Base-by-base conservation (phyloP, 148 eudicot species). In the Rhododendron henanense region DNA sequence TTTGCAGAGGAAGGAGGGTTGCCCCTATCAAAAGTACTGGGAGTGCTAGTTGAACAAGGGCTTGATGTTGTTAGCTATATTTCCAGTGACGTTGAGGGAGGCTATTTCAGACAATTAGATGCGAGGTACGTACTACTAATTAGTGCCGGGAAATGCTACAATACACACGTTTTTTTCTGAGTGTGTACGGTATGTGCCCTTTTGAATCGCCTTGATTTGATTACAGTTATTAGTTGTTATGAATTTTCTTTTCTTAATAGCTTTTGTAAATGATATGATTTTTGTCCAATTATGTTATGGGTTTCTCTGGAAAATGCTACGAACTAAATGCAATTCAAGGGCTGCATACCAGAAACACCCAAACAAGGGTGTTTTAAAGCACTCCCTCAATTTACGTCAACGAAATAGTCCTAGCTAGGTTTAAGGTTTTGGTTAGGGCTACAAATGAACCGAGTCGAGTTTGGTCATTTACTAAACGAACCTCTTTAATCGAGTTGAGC, bases 61-160 rank as follows among this genome's bases (percentile, higher is more conserved):
- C 71, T 90, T 10, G 41, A 61, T 57, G 81, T 88, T 48, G 31
- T 81, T 15, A 87, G 74, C 76, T 88, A 82, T 81, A 41, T 90
- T 88, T 79, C 96, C 25, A 84, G 90, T 28, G 87, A 45, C 81
- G 74, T 69, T 1, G 87, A 87, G 77, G 85, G 14, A 84, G 81
- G 18, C 53, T 89, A 80, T 48, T 91, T 15, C 80, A 90, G 50
- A 88, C 80, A 25, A 90, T 94, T 73, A 92, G 89, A 81, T 80
- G 89, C n/a, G 90, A 92, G 96, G 94, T 94, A 90, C 13, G 94
- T 94, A 90, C 13, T 94, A 89, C 19, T 81, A 14, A 47, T 15
- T 41, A 3, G 0, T 31, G 37, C 50, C 10, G 50, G 44, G 45
- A 41, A 6, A 41, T 41, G 45, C 45, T 41, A 6, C 1, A 41